A percentile compares a stretch with the other conserved stretches of the same genome.
Conservation (phyloP, 2,329 filamentous ascomycete species). For the Botrytis fabae region DNA sequence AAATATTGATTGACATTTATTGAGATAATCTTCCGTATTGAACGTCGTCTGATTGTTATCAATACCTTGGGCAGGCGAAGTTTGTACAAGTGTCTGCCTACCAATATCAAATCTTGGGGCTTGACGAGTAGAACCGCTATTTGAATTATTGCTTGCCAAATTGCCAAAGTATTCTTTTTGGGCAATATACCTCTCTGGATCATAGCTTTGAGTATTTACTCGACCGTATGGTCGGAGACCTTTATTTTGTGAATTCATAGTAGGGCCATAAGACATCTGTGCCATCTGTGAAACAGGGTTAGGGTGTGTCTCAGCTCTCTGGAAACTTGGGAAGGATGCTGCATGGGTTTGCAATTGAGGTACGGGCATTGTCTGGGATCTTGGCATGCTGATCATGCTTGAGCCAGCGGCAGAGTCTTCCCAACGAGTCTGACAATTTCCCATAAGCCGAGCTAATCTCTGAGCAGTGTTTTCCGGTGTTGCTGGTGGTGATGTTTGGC, state of each 20-base stretch:
- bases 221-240: neutral
- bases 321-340: slow-evolving; percentile 19
- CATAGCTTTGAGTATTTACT: slow-evolving; percentile 1
- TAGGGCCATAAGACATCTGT: neutral
- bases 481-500: slow-evolving; percentile 20
- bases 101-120: slow-evolving; percentile 61
- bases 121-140: slow-evolving; percentile 49
- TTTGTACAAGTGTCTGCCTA: slow-evolving; percentile 61
- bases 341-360: slow-evolving; percentile 8
- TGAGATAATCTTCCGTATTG: slow-evolving; percentile 13
- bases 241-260: neutral
- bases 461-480: slow-evolving; percentile 27
- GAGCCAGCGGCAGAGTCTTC: slow-evolving; percentile 24
- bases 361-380: slow-evolving; percentile 28
- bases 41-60: neutral
- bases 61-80: slow-evolving; percentile 51
- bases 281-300: slow-evolving; percentile 12
- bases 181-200: slow-evolving; percentile 2
- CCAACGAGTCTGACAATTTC: slow-evolving; percentile 33
- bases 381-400: slow-evolving; percentile 21
- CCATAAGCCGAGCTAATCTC: slow-evolving; percentile 32
- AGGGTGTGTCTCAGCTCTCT: slow-evolving; percentile 31
- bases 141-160: slow-evolving; percentile 44
- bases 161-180: slow-evolving; percentile 20
- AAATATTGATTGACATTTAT: slow-evolving; percentile 15